Percentiles rank a stretch among this genome's conserved stretches.
Conservation (phyloP, 2,329 filamentous ascomycete species). For the Chaetothyriales sp. region DNA sequence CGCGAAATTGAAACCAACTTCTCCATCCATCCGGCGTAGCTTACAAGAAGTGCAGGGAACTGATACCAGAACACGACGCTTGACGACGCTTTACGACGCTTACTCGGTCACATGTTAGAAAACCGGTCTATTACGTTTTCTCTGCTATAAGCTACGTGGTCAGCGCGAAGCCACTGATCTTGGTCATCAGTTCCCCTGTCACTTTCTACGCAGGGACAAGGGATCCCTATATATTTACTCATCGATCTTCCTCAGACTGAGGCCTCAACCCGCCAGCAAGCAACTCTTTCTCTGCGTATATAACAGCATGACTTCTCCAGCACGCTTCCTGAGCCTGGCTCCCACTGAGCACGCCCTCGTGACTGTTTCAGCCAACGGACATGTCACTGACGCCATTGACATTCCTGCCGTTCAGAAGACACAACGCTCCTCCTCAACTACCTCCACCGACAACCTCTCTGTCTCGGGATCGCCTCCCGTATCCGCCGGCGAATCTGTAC, state of each 20-base stretch:
- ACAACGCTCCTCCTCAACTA: constrained; percentile 15
- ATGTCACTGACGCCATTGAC: constrained; percentile 6
- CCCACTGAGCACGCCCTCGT: constrained; percentile 9
- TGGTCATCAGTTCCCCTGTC: background rate
- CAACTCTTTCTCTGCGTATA: background rate
- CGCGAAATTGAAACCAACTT: background rate
- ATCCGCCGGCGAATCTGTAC: constrained; percentile 3
- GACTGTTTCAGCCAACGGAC: constrained; percentile 6
- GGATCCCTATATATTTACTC: background rate
- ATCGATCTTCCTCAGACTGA: background rate
- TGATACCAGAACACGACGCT: background rate
- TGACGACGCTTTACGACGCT: background rate
- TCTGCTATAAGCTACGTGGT: background rate
- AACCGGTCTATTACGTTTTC: background rate
- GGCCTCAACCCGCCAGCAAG: background rate
- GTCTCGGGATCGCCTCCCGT: constrained; percentile 6
- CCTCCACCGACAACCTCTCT: constrained; percentile 10
- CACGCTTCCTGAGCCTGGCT: constrained; percentile 13
- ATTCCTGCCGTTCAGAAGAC: constrained; percentile 13
- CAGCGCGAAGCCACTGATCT: too few species aligned
- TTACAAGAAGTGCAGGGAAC: background rate
- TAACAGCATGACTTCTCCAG: constrained; percentile 10
- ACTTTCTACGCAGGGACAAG: background rate
- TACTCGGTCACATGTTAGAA: background rate
- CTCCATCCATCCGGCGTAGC: background rate